Conservation (phyloP, 768 basidiomycete genomes). For the Boletus sp. region DNA sequence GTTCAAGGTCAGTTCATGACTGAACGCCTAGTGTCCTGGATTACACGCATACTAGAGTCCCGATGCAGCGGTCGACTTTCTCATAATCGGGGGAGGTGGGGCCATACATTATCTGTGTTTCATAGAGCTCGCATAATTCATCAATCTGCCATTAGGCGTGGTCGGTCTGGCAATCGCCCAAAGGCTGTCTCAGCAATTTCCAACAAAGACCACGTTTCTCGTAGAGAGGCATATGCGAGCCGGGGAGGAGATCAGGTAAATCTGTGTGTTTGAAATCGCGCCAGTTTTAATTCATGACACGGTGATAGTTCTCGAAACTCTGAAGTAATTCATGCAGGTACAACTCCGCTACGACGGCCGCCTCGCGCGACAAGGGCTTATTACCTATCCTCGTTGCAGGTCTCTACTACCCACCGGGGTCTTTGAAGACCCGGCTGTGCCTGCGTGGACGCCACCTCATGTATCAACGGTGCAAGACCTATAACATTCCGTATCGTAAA, state of each 20-base stretch:
- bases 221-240: constrained; percentile 73
- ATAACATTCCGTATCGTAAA: constrained; percentile 66
- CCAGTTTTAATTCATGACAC: neutral
- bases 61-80: constrained; percentile 72
- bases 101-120: neutral
- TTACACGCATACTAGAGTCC: constrained; percentile 46
- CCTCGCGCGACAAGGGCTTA: neutral
- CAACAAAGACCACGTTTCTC: constrained; percentile 69
- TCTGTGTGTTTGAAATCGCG: neutral
- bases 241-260: constrained; percentile 85
- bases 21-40: neutral
- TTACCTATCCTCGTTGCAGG: constrained; percentile 41
- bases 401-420: constrained; percentile 78
- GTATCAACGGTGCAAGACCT: constrained; percentile 66
- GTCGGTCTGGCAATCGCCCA: constrained; percentile 87
- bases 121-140: neutral
- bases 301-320: constrained; percentile 80
- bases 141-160: constrained; percentile 49
- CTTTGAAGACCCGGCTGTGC: constrained; percentile 84
- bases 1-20: constrained; percentile 51
- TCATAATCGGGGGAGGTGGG: constrained; percentile 85
- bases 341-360: neutral
- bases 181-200: constrained; percentile 61
- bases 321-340: constrained; percentile 91
- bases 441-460: constrained; percentile 82